These are phyloP conservation scores for Schizochytrium sp. DNA, from an alignment of 108 stramenopile genomes.

Conservation along the genomic window DNA sequence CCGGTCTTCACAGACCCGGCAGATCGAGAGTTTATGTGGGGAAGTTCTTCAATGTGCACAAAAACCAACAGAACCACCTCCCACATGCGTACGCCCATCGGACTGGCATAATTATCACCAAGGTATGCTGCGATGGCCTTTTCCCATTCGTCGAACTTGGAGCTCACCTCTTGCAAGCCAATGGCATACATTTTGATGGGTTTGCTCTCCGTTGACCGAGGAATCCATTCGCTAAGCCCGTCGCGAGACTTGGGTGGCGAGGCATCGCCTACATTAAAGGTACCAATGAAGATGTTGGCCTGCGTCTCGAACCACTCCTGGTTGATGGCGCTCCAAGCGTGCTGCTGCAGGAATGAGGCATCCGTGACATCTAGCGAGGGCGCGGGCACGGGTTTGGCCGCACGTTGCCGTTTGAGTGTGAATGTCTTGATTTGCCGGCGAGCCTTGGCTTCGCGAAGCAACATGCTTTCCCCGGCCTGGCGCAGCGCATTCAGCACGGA, in stretches of 20 bases:
- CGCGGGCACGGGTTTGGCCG: neutral
- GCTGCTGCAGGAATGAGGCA: neutral
- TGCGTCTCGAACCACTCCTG: neutral
- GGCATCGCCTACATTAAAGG: slow-evolving; percentile 6
- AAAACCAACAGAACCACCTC: neutral
- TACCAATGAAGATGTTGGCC: neutral
- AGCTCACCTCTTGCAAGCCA: neutral
- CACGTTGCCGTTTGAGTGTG: neutral
- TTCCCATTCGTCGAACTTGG: neutral
- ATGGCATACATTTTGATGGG: neutral
- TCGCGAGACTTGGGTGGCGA: neutral
- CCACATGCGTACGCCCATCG: slow-evolving; percentile 10
- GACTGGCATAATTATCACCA: neutral
- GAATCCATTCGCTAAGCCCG: neutral
- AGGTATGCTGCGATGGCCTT: neutral
- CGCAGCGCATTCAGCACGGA: neutral
- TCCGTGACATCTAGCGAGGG: neutral
- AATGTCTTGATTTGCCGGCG: neutral
- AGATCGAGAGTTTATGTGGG: neutral
- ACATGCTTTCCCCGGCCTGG: neutral
- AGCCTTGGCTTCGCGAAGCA: neutral
- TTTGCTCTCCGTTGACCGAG: neutral
- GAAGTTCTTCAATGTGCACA: neutral
- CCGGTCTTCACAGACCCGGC: slow-evolving; percentile 11
- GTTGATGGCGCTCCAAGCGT: neutral